These are phyloP conservation scores for Fusarium sp. DNA, from an alignment of 2,329 filamentous ascomycete genomes.

Conservation along the genomic window DNA sequence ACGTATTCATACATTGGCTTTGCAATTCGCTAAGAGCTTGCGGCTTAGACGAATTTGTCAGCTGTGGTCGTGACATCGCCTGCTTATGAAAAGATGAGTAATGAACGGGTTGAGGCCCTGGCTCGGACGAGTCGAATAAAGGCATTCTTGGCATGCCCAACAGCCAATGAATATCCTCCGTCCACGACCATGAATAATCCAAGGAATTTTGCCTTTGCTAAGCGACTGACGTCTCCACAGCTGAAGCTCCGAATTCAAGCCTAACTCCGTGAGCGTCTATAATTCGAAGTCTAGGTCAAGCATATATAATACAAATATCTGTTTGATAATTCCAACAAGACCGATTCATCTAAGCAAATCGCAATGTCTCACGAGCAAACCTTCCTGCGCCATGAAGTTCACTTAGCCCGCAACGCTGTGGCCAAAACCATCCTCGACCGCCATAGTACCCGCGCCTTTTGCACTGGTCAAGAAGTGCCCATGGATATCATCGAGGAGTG, in stretches of 20 bases:
- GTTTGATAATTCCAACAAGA: too few species aligned
- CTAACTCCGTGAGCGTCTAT: background rate
- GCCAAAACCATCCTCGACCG: constrained; percentile 13
- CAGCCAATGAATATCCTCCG: too few species aligned
- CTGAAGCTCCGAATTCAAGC: background rate
- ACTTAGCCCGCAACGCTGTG: constrained; percentile 3
- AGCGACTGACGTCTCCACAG: background rate
- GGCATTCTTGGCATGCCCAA: background rate
- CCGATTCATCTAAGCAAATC: background rate
- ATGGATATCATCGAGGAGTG: constrained; percentile 8
- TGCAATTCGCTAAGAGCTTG: too few species aligned
- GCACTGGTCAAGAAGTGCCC: constrained; percentile 8
- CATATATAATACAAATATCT: background rate
- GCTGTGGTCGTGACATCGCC: background rate
- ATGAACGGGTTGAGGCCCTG: background rate
- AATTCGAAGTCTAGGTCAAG: background rate
- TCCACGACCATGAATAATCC: background rate
- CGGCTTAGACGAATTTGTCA: background rate
- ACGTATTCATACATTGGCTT: too few species aligned
- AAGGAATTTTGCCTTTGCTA: background rate
- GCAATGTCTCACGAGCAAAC: constrained; percentile 10
- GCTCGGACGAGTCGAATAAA: background rate
- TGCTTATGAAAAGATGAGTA: background rate
- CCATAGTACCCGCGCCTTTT: constrained; percentile 24
- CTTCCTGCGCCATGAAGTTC: constrained; percentile 5